Base-by-base conservation (phyloP, 305 asterid genomes). In the Fraxinus dipetala region DNA sequence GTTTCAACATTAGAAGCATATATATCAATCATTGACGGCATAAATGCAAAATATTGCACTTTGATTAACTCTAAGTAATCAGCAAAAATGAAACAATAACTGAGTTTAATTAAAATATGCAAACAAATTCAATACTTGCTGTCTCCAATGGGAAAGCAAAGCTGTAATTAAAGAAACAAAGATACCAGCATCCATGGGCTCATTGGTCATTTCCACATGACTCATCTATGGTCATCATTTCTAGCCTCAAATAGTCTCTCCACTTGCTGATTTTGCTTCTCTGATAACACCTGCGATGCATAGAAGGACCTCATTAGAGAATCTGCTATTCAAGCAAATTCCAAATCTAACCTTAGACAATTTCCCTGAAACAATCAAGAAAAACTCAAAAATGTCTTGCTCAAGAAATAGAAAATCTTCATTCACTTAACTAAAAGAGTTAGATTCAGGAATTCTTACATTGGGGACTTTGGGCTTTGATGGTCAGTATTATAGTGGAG, bases 111-210 rank as follows among this genome's bases (percentile, higher is more conserved):
- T 43, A 34, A 18, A 74, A 18, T 16, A 61, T 36, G 59, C 14
- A 48, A 11, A 78, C 4, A 32, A 70, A 24, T 22, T 3, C 6
- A 9, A 26, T 51, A 92, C 98, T 95, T 85, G 89, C 34, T 69
- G 85, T 34, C 90, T 88, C 99, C 98, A 95, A 51, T 90, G 93
- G 65, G 93, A 83, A 82, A 95, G 85, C 32, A 98, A 95, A 51
- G 98, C 92, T 84, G 84, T 83, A 45, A 94, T 96, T 78, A 90
- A 83, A 48, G 96, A 87, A 78, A 31, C 87, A 85, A 94, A 95
- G 73, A 84, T 81, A 36, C 80, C 80, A 61, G 94, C 83, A 72
- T 93, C 97, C 80, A 95, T 65, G 85, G 89, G 93, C 85, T 88
- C 93, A 54, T 36, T 80, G 14, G 87, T 88, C 97, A 94, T 88